phyloP scores from a whole-genome alignment of 1,284 basidiomycete species.

The Leccinum variabile region DNA sequence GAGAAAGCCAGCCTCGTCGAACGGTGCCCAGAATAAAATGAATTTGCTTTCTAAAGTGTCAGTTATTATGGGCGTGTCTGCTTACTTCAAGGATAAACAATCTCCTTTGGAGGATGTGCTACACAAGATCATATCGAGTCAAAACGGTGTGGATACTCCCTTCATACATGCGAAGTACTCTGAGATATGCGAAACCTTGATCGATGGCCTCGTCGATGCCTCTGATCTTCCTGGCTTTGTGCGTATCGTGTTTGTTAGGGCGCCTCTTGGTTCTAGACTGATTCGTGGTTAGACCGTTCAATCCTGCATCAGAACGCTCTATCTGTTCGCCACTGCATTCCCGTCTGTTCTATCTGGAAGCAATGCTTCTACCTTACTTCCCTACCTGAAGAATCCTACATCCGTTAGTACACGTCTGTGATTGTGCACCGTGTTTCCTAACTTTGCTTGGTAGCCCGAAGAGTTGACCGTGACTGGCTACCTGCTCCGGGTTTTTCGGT shows the following conservation, averaged over 20 bases:
- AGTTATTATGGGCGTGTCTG: slow-evolving; percentile 84
- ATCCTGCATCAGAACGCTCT: slow-evolving; percentile 82
- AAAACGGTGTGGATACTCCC: slow-evolving; percentile 37
- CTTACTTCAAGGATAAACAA: slow-evolving; percentile 78
- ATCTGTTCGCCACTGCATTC: slow-evolving; percentile 78
- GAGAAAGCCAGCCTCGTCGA: slow-evolving; percentile 34
- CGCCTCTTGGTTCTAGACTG: neutral
- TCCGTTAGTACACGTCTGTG: slow-evolving; percentile 47
- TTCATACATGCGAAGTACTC: slow-evolving; percentile 63
- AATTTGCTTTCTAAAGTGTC: slow-evolving; percentile 60
- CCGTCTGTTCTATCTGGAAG: slow-evolving; percentile 78
- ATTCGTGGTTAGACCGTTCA: slow-evolving; percentile 60
- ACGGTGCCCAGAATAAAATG: slow-evolving; percentile 46
- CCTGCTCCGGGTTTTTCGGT: slow-evolving; percentile 84
- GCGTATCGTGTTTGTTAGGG: slow-evolving; percentile 33
- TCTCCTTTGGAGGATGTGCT: slow-evolving; percentile 84
- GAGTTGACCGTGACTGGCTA: slow-evolving; percentile 83
- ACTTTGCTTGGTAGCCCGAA: slow-evolving; percentile 58
- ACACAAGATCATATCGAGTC: slow-evolving; percentile 67
- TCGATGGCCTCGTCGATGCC: slow-evolving; percentile 86
- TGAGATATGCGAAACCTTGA: slow-evolving; percentile 80
- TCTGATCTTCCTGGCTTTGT: slow-evolving; percentile 77
- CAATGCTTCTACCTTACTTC: slow-evolving; percentile 80
- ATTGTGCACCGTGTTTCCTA: neutral
- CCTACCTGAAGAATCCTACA: slow-evolving; percentile 81